Percentiles rank a stretch among this genome's conserved stretches.
Evolutionary conservation across 2,329 filamentous ascomycete genomes (phyloP).

Genomic region (Sporothrix brasiliensis): DNA sequence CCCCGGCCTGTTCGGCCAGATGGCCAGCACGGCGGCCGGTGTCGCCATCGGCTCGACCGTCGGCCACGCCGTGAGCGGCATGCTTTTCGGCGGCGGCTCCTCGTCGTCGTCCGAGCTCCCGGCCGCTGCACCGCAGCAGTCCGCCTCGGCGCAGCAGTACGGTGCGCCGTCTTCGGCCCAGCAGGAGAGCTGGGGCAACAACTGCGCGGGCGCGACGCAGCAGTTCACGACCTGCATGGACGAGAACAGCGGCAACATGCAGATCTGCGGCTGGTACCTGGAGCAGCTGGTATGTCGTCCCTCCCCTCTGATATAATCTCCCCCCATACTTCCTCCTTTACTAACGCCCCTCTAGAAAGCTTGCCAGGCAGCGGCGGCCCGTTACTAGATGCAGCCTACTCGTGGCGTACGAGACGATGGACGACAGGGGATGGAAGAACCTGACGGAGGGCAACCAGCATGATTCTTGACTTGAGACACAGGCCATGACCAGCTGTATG

Average conservation of each 20-base stretch:
- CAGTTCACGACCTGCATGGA: slow-evolving; percentile 96
- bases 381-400: slow-evolving; percentile 56
- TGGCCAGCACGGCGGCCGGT: slow-evolving; percentile 96
- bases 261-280: slow-evolving; percentile 96
- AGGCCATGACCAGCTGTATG: background rate
- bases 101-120: slow-evolving; percentile 55
- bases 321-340: background rate
- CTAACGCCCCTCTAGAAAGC: slow-evolving; percentile 61
- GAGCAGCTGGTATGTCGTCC: slow-evolving; percentile 70
- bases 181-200: slow-evolving; percentile 61
- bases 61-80: slow-evolving; percentile 88
- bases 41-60: slow-evolving; percentile 94
- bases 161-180: slow-evolving; percentile 40
- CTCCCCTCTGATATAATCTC: slow-evolving; percentile 26
- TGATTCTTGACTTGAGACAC: too few species aligned
- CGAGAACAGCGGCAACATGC: slow-evolving; percentile 89
- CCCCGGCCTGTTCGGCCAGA: slow-evolving; percentile 89
- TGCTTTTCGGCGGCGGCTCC: slow-evolving; percentile 75
- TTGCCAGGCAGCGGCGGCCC: slow-evolving; percentile 75
- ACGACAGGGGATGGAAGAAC: background rate
- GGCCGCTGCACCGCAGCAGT: slow-evolving; percentile 50
- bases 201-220: slow-evolving; percentile 78
- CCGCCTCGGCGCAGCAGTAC: slow-evolving; percentile 53
- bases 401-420: background rate
- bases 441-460: background rate